Evolutionary conservation across 139 green algal genomes (phyloP).

Genomic region (Nannochloris sp.): DNA sequence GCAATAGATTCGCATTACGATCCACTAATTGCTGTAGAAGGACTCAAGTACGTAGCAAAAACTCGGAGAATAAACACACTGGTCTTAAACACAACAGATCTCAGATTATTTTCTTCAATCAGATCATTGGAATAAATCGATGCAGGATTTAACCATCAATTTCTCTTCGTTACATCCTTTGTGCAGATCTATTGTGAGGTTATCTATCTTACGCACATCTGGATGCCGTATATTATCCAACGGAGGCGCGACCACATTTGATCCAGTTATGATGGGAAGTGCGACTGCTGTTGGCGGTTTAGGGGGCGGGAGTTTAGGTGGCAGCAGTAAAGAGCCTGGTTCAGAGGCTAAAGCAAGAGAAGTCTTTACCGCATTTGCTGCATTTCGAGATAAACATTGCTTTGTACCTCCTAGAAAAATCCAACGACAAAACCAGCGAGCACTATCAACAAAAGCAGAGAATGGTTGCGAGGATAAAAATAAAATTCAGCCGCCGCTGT

Average conservation of each 20-base stretch:
- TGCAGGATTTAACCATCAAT: not conserved
- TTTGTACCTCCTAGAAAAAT: no score
- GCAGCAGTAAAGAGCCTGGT: no score
- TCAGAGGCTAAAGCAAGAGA: conserved; percentile 15
- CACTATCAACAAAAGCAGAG: no score
- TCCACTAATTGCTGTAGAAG: conserved; percentile 18
- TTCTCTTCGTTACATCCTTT: not conserved
- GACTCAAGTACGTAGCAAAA: conserved; percentile 27
- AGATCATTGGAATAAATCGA: not conserved
- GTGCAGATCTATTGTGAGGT: conserved; percentile 22
- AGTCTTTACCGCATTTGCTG: conserved; percentile 28
- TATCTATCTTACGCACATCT: conserved; percentile 10
- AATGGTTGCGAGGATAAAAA: no score
- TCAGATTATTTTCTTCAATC: no score
- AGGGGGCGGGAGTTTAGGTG: not conserved
- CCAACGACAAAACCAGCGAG: no score
- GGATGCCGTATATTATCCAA: conserved; percentile 2
- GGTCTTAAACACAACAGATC: no score
- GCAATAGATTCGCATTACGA: conserved; percentile 19
- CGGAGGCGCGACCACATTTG: conserved; percentile 5
- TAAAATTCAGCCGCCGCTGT: no score
- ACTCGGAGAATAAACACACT: not conserved
- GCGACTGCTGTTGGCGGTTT: not conserved
- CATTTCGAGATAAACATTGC: conserved; percentile 22
- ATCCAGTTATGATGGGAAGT: not conserved